These are phyloP conservation scores for Komagataea norvegica DNA, from an alignment of 1,139 yeast species.

Conservation along the genomic window DNA sequence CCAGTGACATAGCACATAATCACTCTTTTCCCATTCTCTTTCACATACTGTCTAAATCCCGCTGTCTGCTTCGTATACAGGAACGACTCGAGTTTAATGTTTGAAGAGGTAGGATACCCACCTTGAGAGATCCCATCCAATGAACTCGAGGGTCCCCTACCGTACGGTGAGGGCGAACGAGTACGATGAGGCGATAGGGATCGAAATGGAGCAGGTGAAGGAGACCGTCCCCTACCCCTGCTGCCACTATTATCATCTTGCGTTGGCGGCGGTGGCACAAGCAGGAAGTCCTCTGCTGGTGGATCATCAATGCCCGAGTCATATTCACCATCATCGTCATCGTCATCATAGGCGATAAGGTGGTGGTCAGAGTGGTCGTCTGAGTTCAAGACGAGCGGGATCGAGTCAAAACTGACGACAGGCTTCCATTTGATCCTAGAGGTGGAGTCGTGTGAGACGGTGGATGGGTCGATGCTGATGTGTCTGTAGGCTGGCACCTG, in stretches of 20 bases:
- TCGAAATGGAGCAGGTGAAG: slow-evolving; percentile 20
- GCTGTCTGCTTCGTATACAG: slow-evolving; percentile 16
- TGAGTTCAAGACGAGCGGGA: slow-evolving; percentile 1
- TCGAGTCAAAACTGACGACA: slow-evolving; percentile 37
- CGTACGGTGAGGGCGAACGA: slow-evolving; percentile 2
- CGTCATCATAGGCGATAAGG: slow-evolving; percentile 25
- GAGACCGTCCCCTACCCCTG: slow-evolving; percentile 4
- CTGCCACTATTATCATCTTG: not conserved
- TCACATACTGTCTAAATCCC: slow-evolving; percentile 27
- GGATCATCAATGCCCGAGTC: too few species aligned
- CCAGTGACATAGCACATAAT: slow-evolving; percentile 65
- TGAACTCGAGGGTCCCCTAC: not conserved
- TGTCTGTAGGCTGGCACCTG: not conserved
- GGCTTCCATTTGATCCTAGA: not conserved
- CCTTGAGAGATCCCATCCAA: slow-evolving; percentile 10
- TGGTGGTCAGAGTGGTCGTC: slow-evolving; percentile 19
- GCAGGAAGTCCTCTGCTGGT: too few species aligned
- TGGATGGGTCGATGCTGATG: not conserved
- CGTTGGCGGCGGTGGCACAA: too few species aligned
- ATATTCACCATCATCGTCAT: slow-evolving; percentile 8
- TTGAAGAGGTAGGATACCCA: slow-evolving; percentile 19
- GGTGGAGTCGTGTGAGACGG: not conserved
- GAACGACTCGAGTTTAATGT: slow-evolving; percentile 13
- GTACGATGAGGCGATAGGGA: slow-evolving; percentile 46
- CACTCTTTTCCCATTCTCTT: slow-evolving; percentile 40